Evolutionary conservation across 139 green algal species (phyloP).

Genomic region (Tetraselmis chui): DNA sequence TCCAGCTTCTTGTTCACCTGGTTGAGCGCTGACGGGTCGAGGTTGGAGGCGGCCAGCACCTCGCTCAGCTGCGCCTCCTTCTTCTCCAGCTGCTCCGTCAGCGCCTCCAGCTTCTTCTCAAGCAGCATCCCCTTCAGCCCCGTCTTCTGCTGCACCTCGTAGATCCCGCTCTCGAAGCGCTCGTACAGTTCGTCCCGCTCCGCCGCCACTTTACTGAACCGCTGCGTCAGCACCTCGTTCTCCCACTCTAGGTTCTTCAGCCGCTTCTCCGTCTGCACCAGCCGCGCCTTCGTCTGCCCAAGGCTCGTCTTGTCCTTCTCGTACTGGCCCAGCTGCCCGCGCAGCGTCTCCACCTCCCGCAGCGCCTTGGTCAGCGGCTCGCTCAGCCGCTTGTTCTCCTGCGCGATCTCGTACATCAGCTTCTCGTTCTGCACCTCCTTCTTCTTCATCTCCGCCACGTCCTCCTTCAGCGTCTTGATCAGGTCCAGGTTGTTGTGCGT

Average conservation of each 20-base stretch:
- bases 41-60: constrained; percentile 71
- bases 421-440: constrained; percentile 77
- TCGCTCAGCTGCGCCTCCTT: constrained; percentile 74
- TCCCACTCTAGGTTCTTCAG: constrained; percentile 82
- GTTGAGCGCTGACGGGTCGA: constrained; percentile 62
- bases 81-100: constrained; percentile 53
- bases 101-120: constrained; percentile 58
- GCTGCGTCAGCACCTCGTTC: constrained; percentile 67
- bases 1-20: constrained; percentile 58
- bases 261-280: constrained; percentile 68
- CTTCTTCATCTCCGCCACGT: constrained; percentile 84
- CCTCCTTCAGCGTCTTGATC: constrained; percentile 87
- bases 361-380: constrained; percentile 74
- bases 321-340: constrained; percentile 52
- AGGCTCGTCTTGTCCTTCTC: constrained; percentile 76
- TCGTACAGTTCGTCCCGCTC: constrained; percentile 73
- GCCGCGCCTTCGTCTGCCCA: constrained; percentile 57
- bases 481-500: constrained; percentile 90
- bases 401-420: constrained; percentile 71
- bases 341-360: constrained; percentile 71
- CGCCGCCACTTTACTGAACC: constrained; percentile 48
- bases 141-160: constrained; percentile 72
- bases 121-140: constrained; percentile 50
- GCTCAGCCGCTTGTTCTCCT: constrained; percentile 82
- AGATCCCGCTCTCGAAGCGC: constrained; percentile 67